phyloP scores from a whole-genome alignment of 805 yeast species.

The Saturnispora saitoi region DNA sequence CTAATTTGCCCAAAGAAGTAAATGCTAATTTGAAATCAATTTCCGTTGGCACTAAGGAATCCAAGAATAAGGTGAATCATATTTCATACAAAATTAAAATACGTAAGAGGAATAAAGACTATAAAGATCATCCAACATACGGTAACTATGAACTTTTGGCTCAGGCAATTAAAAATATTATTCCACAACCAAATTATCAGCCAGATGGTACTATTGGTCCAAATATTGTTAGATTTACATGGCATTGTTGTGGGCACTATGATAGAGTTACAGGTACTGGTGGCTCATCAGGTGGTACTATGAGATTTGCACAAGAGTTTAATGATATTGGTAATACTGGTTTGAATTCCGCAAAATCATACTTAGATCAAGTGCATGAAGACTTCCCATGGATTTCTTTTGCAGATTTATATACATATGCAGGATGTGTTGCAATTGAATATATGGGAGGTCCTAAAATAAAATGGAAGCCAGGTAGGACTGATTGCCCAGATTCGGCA shows the following conservation, averaged over 20 bases:
- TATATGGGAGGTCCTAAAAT: constrained; percentile 72
- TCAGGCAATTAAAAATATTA: constrained; percentile 28
- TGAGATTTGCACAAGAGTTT: constrained; percentile 46
- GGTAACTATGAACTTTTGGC: constrained; percentile 29
- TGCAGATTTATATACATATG: constrained; percentile 76
- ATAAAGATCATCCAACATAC: constrained; percentile 18
- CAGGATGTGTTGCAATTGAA: constrained; percentile 72
- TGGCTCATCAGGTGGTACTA: constrained; percentile 68
- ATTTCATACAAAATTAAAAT: constrained; percentile 24
- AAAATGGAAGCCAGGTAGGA: constrained; percentile 78
- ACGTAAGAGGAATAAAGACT: constrained; percentile 18
- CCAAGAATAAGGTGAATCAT: constrained; percentile 1
- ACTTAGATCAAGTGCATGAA: constrained; percentile 46
- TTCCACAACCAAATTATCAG: constrained; percentile 40
- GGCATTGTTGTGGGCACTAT: constrained; percentile 85
- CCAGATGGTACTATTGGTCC: constrained; percentile 66
- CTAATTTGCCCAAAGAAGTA: background rate
- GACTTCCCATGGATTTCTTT: constrained; percentile 62
- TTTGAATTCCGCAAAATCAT: constrained; percentile 46
- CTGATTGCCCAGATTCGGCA: constrained; percentile 41
- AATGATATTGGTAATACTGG: constrained; percentile 58
- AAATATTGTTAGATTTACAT: constrained; percentile 66
- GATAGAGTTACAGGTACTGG: constrained; percentile 46
- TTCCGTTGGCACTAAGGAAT: background rate
- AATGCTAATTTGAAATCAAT: background rate